phyloP scores from a whole-genome alignment of 495 filamentous ascomycete genomes.

The Tetracladium setigerum region DNA sequence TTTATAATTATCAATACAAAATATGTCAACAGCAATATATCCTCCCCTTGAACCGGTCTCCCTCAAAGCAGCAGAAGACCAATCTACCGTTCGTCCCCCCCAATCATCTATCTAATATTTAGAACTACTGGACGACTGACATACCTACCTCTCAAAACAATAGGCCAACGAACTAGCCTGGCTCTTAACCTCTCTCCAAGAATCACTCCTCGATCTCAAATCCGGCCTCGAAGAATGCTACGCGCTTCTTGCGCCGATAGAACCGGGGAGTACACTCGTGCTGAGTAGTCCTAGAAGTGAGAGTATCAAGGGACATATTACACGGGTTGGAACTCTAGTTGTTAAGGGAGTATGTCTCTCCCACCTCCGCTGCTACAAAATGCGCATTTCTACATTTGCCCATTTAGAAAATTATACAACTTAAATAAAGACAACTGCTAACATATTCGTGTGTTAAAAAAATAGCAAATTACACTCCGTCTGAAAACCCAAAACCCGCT shows the following conservation, averaged over 20 bases:
- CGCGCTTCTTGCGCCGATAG: conserved; percentile 69
- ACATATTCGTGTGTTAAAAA: neutral
- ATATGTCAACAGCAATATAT: conserved; percentile 74
- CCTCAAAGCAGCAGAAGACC: conserved; percentile 59
- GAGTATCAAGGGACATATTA: conserved; percentile 84
- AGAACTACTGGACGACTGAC: neutral
- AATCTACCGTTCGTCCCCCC: conserved; percentile 54
- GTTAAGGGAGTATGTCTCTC: conserved; percentile 60
- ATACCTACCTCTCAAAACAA: conserved; percentile 9
- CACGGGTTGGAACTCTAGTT: conserved; percentile 67
- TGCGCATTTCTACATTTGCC: neutral
- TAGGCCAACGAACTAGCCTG: conserved; percentile 77
- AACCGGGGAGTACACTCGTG: conserved; percentile 78
- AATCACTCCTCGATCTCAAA: conserved; percentile 69
- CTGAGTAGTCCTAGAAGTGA: conserved; percentile 84
- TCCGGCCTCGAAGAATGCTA: conserved; percentile 85
- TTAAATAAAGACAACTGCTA: conserved; percentile 6
- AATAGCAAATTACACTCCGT: conserved; percentile 38
- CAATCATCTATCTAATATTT: conserved; percentile 17
- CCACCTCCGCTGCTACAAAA: neutral
- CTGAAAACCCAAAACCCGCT: conserved; percentile 42
- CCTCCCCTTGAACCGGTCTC: conserved; percentile 60
- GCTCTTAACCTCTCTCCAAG: conserved; percentile 73
- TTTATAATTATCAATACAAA: neutral
- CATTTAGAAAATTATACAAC: conserved; percentile 14